These are phyloP conservation scores for Candida multigemmis DNA, from an alignment of 805 yeast species.

Conservation along the genomic window DNA sequence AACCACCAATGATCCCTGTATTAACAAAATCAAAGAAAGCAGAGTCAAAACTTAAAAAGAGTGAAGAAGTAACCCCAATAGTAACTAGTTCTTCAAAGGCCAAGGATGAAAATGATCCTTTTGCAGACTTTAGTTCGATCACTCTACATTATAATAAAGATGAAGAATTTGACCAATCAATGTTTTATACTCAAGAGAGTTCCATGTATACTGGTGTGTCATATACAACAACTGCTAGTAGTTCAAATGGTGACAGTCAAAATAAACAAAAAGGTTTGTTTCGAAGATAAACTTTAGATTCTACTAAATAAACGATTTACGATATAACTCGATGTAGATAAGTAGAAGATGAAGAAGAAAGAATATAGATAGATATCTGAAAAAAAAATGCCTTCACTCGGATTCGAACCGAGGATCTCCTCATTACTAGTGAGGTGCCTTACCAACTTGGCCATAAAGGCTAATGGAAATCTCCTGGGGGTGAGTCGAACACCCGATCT, in stretches of 20 bases:
- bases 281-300: constrained; percentile 16
- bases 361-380: no score
- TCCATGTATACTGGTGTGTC: constrained; percentile 44
- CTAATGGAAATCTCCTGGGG: no score
- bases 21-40: constrained; percentile 30
- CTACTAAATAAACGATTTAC: no score
- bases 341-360: no score
- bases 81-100: constrained; percentile 9
- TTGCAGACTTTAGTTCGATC: constrained; percentile 76
- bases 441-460: no score
- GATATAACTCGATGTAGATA: no score
- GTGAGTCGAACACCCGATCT: no score
- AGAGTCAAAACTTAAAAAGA: constrained; percentile 8
- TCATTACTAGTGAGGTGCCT: no score
- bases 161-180: constrained; percentile 26
- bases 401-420: no score
- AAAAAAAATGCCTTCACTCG: no score
- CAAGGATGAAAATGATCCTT: constrained; percentile 54
- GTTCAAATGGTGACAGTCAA: constrained; percentile 8
- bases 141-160: constrained; percentile 70
- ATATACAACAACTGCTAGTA: constrained; percentile 36
- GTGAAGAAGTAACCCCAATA: constrained; percentile 7
- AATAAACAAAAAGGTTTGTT: constrained; percentile 20
- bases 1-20: constrained; percentile 94
- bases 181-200: constrained; percentile 36